Conservation (phyloP, 1,284 basidiomycete species). For the Anthracocystis setariae region DNA sequence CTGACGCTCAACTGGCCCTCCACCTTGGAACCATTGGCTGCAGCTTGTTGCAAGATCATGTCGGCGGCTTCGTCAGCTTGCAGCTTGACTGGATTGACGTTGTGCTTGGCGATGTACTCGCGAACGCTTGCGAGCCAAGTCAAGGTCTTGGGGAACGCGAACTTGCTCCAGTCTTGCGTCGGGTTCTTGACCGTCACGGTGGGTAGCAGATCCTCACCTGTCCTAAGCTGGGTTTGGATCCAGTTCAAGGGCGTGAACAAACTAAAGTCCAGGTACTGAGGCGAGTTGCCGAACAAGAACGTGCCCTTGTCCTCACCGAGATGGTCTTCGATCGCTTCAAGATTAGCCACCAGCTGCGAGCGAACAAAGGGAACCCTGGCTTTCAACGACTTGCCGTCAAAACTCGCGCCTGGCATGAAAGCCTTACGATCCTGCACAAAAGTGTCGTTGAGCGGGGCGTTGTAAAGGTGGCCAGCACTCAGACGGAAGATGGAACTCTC, state of each 20-base stretch:
- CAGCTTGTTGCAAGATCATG: conserved; percentile 22
- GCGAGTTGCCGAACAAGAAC: conserved; percentile 25
- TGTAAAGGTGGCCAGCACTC: conserved; percentile 36
- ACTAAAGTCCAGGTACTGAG: conserved; percentile 38
- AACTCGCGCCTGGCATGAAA: conserved; percentile 31
- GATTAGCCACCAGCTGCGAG: conserved; percentile 25
- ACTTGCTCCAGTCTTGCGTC: conserved; percentile 24
- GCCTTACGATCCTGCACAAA: conserved; percentile 32
- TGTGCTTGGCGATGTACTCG: conserved; percentile 19
- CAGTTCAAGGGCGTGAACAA: conserved; percentile 42
- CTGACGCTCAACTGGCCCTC: conserved; percentile 8
- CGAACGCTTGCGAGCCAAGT: conserved; percentile 26
- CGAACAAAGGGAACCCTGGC: conserved; percentile 23
- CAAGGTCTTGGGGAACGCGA: conserved; percentile 26
- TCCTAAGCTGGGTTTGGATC: conserved; percentile 41
- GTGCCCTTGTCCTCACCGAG: conserved; percentile 2
- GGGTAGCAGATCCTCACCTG: conserved; percentile 34
- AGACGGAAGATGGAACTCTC: conserved; percentile 28
- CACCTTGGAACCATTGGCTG: neutral
- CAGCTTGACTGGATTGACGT: conserved; percentile 24
- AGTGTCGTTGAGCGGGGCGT: conserved; percentile 21
- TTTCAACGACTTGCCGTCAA: conserved; percentile 30
- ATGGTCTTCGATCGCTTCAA: conserved; percentile 35
- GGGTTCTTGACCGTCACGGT: conserved; percentile 19
- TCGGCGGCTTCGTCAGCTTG: conserved; percentile 23